A percentile compares a stretch with the other conserved stretches of the same genome.
Evolutionary conservation across 805 yeast species (phyloP).

Genomic region (Peterozyma xylosa): DNA sequence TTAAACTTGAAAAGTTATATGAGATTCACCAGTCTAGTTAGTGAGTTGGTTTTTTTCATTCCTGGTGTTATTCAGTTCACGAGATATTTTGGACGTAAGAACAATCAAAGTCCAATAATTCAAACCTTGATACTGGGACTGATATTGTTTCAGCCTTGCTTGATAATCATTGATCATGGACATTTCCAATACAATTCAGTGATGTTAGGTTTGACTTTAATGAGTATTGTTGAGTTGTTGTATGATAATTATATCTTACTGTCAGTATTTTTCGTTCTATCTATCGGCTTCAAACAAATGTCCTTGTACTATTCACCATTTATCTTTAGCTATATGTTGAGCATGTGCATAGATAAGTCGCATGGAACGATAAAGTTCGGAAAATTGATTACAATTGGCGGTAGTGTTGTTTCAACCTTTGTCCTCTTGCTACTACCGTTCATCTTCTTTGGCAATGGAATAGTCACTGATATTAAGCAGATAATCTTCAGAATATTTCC

Average conservation of each 20-base stretch:
- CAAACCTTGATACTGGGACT: slow-evolving; percentile 72
- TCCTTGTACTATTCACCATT: slow-evolving; percentile 88
- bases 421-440: slow-evolving; percentile 53
- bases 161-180: slow-evolving; percentile 88
- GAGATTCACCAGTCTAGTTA: slow-evolving; percentile 71
- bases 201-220: slow-evolving; percentile 81
- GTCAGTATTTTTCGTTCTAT: slow-evolving; percentile 66
- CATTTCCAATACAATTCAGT: slow-evolving; percentile 94
- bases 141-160: slow-evolving; percentile 77
- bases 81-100: slow-evolving; percentile 58
- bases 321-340: slow-evolving; percentile 72
- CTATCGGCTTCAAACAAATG: slow-evolving; percentile 91
- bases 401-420: slow-evolving; percentile 54
- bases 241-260: slow-evolving; percentile 60
- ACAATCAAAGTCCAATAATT: slow-evolving; percentile 50
- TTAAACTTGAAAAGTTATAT: slow-evolving; percentile 68
- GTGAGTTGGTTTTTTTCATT: slow-evolving; percentile 67
- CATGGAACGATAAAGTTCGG: slow-evolving; percentile 36
- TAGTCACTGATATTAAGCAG: slow-evolving; percentile 43
- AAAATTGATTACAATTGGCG: slow-evolving; percentile 53
- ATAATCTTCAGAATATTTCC: slow-evolving; percentile 74
- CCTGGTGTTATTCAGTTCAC: slow-evolving; percentile 76
- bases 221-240: slow-evolving; percentile 58
- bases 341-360: slow-evolving; percentile 31
- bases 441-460: slow-evolving; percentile 32